phyloP scores from a whole-genome alignment of 2,329 filamentous ascomycete genomes.

The Verticillium nubilum region DNA sequence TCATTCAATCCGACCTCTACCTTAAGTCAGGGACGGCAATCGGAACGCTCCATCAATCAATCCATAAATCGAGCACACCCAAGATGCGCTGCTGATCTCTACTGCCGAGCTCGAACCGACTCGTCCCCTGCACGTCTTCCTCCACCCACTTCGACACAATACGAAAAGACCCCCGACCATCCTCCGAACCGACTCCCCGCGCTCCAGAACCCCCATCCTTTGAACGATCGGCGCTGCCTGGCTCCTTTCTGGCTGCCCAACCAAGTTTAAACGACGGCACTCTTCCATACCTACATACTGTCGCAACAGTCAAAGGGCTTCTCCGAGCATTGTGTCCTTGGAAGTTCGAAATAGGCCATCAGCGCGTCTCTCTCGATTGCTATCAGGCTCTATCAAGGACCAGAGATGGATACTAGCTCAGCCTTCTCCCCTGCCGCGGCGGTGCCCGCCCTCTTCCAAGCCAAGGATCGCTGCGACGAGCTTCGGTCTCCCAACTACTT shows the following conservation, averaged over 20 bases:
- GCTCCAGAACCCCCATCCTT: neutral
- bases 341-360: neutral
- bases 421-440: neutral
- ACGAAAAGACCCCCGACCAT: neutral
- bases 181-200: neutral
- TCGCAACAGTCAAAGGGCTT: neutral
- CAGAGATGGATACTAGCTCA: neutral
- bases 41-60: neutral
- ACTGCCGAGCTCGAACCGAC: neutral
- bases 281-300: neutral
- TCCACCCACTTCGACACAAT: neutral
- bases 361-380: neutral
- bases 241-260: neutral
- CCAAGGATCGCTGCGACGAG: slow-evolving; percentile 40
- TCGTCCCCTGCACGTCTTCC: neutral
- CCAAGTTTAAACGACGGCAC: neutral
- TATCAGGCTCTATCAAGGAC: neutral
- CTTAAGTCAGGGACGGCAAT: neutral
- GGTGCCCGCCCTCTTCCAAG: neutral
- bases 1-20: neutral
- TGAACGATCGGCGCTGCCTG: neutral
- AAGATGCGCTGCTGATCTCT: neutral
- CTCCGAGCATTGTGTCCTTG: neutral
- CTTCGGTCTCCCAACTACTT: slow-evolving; percentile 48
- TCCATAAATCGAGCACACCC: neutral